Evolutionary conservation across 2,329 filamentous ascomycete species (phyloP).

Genomic region (Aureobasidium sp.): DNA sequence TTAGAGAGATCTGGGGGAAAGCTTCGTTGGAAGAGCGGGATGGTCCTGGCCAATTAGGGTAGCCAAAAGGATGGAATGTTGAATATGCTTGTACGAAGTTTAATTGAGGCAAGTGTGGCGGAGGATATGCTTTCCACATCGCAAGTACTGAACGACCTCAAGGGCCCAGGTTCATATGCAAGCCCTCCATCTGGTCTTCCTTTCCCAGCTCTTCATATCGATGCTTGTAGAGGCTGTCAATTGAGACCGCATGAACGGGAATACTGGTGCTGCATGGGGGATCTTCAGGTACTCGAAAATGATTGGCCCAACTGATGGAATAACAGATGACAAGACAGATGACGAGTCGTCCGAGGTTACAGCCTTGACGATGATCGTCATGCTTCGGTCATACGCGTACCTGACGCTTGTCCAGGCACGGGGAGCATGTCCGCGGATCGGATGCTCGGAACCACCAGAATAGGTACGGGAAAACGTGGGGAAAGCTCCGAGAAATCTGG

Average conservation of each 20-base stretch:
- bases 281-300: not conserved
- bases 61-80: not conserved
- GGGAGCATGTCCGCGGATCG: slow-evolving; percentile 1
- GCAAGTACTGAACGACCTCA: not conserved
- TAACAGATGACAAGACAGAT: not conserved
- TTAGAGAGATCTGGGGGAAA: not conserved
- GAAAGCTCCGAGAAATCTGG: slow-evolving; percentile 12
- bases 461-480: slow-evolving; percentile 4
- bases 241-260: not conserved
- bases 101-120: not conserved
- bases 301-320: not conserved
- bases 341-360: not conserved
- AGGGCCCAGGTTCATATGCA: not conserved
- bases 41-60: not conserved
- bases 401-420: slow-evolving; percentile 12
- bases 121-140: not conserved
- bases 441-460: not conserved
- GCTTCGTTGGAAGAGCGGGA: not conserved
- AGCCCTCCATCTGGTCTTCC: not conserved
- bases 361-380: not conserved
- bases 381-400: not conserved
- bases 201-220: not conserved
- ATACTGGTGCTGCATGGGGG: not conserved
- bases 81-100: not conserved
- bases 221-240: not conserved